Evolutionary conservation across 257 asterid genomes (phyloP), one percentile per base, ranked within the genome.

Genomic region (Nicotiana tomentosiformis): DNA sequence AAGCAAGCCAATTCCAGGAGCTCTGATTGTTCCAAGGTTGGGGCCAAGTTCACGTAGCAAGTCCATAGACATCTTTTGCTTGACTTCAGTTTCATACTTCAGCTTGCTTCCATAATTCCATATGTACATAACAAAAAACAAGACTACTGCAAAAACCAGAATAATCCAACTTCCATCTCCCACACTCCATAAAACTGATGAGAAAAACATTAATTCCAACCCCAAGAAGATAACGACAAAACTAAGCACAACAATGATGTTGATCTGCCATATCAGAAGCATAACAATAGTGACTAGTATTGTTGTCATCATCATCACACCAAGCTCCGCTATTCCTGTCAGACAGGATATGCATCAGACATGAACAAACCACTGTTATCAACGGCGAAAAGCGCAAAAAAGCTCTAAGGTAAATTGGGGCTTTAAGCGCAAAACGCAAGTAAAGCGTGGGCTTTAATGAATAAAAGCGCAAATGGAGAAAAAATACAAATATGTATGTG

Each of bases 231-330:
- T 82, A 84, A 81, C 78, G 72, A 82, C 92, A 86, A 94, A 96
- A 82, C 89, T 87, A 88, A 94, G 83, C 83, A 92, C 98, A 77
- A 91, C 72, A 76, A 94, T 37, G 76, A 93, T 92, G 82, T 96
- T 90, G 82, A 91, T 90, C 91, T 92, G 98, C 99, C 99, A 96
- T 87, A 96, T 93, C 56, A 96, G 98, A 85, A 96, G 97, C 99
- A 96, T 96, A 84, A 96, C 98, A 37, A 96, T 91, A 78, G 97
- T 92, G 80, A 96, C 95, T 81, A 92, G 91, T 84, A 89, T 64
- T 58, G 99, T 93, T 58, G 97, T 90, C 96, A 93, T 91, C 97
- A 94, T 92, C 99, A 94, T 96, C 85, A 96, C 99, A 67, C 98
- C 97, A 51, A 94, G 88, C 87, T 93, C 99, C 43, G 98, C 98